Percentiles rank a stretch among this genome's conserved stretches.
Conservation (phyloP, 768 basidiomycete genomes). For the Serendipita sp. region DNA sequence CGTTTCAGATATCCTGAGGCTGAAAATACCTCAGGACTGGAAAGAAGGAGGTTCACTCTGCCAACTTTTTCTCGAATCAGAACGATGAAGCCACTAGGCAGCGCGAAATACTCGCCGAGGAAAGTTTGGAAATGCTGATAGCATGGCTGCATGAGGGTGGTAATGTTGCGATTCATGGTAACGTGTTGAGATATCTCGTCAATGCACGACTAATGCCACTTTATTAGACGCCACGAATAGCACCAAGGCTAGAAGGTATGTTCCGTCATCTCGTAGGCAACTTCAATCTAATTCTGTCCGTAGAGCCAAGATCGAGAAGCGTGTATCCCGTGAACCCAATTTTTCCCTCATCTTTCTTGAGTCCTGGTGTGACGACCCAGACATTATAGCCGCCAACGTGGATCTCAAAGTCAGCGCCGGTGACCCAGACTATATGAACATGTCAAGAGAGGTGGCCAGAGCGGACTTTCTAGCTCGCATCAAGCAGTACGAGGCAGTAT, state of each 20-base stretch:
- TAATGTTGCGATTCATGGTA: slow-evolving; percentile 96
- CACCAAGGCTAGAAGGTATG: slow-evolving; percentile 54
- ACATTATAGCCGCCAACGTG: slow-evolving; percentile 87
- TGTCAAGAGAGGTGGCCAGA: slow-evolving; percentile 69
- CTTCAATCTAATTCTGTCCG: not conserved
- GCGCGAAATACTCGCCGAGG: slow-evolving; percentile 72
- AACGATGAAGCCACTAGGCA: slow-evolving; percentile 61
- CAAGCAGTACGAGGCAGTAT: slow-evolving; percentile 83
- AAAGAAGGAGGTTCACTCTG: slow-evolving; percentile 79
- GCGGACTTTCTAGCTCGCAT: slow-evolving; percentile 85
- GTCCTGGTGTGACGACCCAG: slow-evolving; percentile 86
- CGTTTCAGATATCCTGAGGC: not conserved
- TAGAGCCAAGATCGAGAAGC: slow-evolving; percentile 69
- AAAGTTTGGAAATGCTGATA: slow-evolving; percentile 89
- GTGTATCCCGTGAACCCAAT: slow-evolving; percentile 74
- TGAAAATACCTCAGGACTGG: slow-evolving; percentile 38
- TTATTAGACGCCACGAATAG: slow-evolving; percentile 90
- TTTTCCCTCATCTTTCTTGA: slow-evolving; percentile 87
- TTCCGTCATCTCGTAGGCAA: slow-evolving; percentile 2
- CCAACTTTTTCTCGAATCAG: slow-evolving; percentile 75
- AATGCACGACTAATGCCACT: not conserved
- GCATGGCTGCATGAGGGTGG: slow-evolving; percentile 89
- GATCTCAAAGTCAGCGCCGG: slow-evolving; percentile 91
- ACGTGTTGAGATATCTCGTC: slow-evolving; percentile 10
- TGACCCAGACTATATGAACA: slow-evolving; percentile 94